Conservation (phyloP, 306 rosid species). For the Rosa lucieae region DNA sequence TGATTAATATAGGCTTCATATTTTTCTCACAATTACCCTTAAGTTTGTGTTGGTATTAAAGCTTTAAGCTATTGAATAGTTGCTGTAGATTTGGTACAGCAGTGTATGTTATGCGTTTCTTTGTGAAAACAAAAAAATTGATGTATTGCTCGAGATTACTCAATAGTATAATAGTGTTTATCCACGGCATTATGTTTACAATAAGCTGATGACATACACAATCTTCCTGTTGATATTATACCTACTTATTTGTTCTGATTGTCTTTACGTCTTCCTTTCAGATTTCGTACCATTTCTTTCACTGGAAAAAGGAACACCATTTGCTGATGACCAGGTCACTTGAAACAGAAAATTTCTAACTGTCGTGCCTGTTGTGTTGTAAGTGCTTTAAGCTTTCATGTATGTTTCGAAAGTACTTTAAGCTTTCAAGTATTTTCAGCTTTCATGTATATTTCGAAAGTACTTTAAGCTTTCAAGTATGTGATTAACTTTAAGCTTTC, state of each 20-base stretch:
- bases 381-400: slow-evolving; percentile 9
- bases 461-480: not conserved
- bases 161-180: not conserved
- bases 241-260: slow-evolving; percentile 7
- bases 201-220: not conserved
- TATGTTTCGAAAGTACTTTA: not conserved
- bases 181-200: not conserved
- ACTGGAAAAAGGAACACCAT: slow-evolving; percentile 53
- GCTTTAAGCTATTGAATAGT: too few relatives aligned
- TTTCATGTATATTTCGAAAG: not conserved
- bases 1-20: too few relatives aligned
- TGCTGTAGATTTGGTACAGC: too few relatives aligned
- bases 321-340: slow-evolving; percentile 49
- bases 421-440: not conserved
- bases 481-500: too few relatives aligned
- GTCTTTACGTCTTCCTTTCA: slow-evolving; percentile 10
- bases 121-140: too few relatives aligned
- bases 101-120: too few relatives aligned
- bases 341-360: slow-evolving; percentile 46
- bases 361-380: slow-evolving; percentile 42
- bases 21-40: too few relatives aligned
- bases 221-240: not conserved
- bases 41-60: too few relatives aligned
- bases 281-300: slow-evolving; percentile 45
- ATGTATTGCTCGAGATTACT: not conserved